A percentile compares a stretch with the other conserved stretches of the same genome.
Conservation (phyloP, 345 rosid genomes). For the Sapria himalayana region DNA sequence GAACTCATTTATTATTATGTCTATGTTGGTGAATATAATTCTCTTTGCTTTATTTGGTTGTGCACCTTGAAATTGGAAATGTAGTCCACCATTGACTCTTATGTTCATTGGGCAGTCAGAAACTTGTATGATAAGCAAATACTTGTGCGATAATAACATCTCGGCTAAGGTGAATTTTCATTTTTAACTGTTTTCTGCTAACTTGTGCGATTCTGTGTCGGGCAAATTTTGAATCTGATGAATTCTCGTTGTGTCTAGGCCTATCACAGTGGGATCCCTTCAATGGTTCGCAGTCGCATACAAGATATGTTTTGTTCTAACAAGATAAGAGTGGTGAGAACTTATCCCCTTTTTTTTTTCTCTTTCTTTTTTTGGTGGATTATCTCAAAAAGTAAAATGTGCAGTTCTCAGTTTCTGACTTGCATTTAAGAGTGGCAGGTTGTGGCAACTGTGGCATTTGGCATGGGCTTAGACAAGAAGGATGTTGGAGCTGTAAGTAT, state of each 20-base stretch:
- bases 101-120: constrained; percentile 43
- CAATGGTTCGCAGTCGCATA: constrained; percentile 51
- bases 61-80: too few species aligned
- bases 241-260: constrained; percentile 34
- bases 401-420: constrained; percentile 6
- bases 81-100: too few species aligned
- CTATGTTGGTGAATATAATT: too few species aligned
- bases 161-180: constrained; percentile 43
- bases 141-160: constrained; percentile 57
- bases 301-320: constrained; percentile 83
- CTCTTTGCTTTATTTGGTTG: too few species aligned
- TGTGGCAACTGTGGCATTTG: constrained; percentile 98
- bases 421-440: constrained; percentile 31
- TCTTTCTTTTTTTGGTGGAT: constrained; percentile 3
- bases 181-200: constrained; percentile 1
- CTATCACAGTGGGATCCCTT: constrained; percentile 68
- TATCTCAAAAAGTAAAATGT: constrained; percentile 6
- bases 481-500: constrained; percentile 92
- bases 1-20: too few species aligned
- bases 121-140: constrained; percentile 60
- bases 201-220: too few species aligned
- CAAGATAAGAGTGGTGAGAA: constrained; percentile 80
- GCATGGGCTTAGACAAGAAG: constrained; percentile 95
- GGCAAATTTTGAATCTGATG: constrained; percentile 10
- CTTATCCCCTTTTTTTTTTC: not conserved